Evolutionary conservation across 495 filamentous ascomycete species (phyloP).

Genomic region (Penicillium antarcticum): DNA sequence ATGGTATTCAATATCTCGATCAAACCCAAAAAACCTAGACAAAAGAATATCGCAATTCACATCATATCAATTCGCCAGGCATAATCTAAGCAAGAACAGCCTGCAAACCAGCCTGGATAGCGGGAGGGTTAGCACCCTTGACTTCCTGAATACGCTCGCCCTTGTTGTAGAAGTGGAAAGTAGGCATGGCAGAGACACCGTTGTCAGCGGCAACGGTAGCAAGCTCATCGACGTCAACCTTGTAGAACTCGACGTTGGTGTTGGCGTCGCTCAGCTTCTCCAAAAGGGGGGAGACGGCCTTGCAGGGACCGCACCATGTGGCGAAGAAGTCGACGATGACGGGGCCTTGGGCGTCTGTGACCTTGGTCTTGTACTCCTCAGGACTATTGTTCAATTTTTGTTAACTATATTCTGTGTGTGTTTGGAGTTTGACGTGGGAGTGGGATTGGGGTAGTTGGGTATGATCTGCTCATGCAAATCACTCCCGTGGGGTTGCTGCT

Average conservation of each 20-base stretch:
- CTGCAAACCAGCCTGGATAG: slow-evolving; percentile 54
- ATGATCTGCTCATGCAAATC: no score
- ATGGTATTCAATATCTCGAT: slow-evolving; percentile 1
- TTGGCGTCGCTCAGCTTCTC: slow-evolving; percentile 58
- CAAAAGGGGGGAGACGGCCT: slow-evolving; percentile 74
- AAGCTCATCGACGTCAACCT: slow-evolving; percentile 88
- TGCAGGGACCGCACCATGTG: slow-evolving; percentile 94
- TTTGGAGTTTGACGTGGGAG: neutral
- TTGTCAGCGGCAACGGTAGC: slow-evolving; percentile 74
- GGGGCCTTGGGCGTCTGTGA: slow-evolving; percentile 41
- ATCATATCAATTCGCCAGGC: no score
- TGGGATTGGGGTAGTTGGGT: neutral
- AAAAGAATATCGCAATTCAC: no score
- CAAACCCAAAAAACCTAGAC: no score
- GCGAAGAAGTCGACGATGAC: slow-evolving; percentile 87
- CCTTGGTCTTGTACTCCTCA: slow-evolving; percentile 49
- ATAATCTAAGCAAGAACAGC: slow-evolving; percentile 17
- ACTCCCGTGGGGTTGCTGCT: no score
- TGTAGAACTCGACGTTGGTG: slow-evolving; percentile 68
- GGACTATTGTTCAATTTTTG: slow-evolving; percentile 42
- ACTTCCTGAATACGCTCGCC: slow-evolving; percentile 68
- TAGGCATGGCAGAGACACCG: slow-evolving; percentile 91
- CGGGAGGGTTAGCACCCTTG: slow-evolving; percentile 75
- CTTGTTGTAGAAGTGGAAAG: slow-evolving; percentile 81
- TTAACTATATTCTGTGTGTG: neutral